These are phyloP conservation scores for Hymenoscyphus occultus DNA, from an alignment of 2,329 filamentous ascomycete species.

Conservation along the genomic window DNA sequence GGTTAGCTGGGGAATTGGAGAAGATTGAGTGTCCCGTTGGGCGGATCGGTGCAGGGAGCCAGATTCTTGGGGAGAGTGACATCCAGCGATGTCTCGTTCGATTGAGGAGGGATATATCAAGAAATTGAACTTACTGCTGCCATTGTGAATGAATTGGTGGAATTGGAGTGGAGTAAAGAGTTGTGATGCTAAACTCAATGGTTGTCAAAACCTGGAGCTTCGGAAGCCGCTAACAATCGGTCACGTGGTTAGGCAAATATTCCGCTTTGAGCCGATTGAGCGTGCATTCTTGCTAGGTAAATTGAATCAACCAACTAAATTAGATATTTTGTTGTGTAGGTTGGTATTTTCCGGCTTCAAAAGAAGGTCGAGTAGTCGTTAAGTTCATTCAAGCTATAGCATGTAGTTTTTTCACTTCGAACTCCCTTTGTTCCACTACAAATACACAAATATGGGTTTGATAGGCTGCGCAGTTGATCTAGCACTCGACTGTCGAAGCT, in stretches of 20 bases:
- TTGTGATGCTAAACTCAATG: slow-evolving; percentile 41
- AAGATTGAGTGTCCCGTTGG: slow-evolving; percentile 23
- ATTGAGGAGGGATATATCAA: slow-evolving; percentile 29
- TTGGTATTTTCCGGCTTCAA: no score
- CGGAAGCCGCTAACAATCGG: slow-evolving; percentile 15
- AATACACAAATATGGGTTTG: no score
- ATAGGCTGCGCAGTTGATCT: no score
- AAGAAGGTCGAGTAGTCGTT: no score
- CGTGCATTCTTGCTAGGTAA: no score
- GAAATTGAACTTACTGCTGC: slow-evolving; percentile 55
- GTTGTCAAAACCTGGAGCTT: slow-evolving; percentile 27
- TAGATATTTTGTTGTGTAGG: no score
- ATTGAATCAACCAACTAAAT: no score
- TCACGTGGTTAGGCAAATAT: slow-evolving; percentile 24
- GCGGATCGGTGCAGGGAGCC: slow-evolving; percentile 15
- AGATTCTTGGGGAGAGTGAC: slow-evolving; percentile 7
- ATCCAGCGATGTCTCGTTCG: background rate
- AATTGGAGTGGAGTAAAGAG: slow-evolving; percentile 48
- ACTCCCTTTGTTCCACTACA: no score
- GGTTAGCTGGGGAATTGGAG: slow-evolving; percentile 29
- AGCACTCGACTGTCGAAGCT: no score
- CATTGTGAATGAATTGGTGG: slow-evolving; percentile 56
- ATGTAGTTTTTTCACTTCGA: no score
- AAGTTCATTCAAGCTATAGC: no score
- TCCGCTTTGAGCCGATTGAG: background rate